Evolutionary conservation across 768 basidiomycete genomes (phyloP).

Genomic region (Tephrocybe sp.): DNA sequence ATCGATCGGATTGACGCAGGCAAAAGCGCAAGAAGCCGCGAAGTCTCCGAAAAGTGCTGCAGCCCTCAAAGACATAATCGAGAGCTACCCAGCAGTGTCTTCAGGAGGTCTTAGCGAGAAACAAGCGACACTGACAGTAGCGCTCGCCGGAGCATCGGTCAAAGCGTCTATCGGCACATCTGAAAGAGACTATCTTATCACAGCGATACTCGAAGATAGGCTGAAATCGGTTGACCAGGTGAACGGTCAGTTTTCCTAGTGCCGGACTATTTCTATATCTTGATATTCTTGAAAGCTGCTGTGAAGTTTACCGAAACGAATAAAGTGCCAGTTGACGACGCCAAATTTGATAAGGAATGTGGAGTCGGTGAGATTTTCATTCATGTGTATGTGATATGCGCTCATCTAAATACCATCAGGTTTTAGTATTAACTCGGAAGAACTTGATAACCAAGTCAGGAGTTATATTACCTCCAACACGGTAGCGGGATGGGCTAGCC

Average conservation of each 20-base stretch:
- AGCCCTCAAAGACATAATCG: constrained; percentile 67
- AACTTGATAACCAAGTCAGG: constrained; percentile 54
- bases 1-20: constrained; percentile 69
- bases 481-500: constrained; percentile 69
- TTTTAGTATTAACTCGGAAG: constrained; percentile 68
- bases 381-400: background rate
- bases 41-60: constrained; percentile 77
- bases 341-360: constrained; percentile 72
- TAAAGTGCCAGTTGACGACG: constrained; percentile 57
- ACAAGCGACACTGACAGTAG: constrained; percentile 65
- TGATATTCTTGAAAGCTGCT: constrained; percentile 49
- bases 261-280: background rate
- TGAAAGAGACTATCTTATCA: constrained; percentile 61
- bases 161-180: constrained; percentile 52
- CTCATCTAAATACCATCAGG: constrained; percentile 41
- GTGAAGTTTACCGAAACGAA: constrained; percentile 69
- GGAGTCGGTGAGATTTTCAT: constrained; percentile 74
- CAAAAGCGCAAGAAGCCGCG: constrained; percentile 80
- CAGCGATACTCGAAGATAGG: constrained; percentile 67
- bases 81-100: constrained; percentile 43
- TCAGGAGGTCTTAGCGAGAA: constrained; percentile 68
- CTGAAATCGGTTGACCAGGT: constrained; percentile 86
- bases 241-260: constrained; percentile 51
- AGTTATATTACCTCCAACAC: constrained; percentile 55
- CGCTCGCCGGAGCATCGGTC: constrained; percentile 57